Evolutionary conservation across 2,329 filamentous ascomycete species (phyloP).

Genomic region (Dothidotthia symphoricarpi): DNA sequence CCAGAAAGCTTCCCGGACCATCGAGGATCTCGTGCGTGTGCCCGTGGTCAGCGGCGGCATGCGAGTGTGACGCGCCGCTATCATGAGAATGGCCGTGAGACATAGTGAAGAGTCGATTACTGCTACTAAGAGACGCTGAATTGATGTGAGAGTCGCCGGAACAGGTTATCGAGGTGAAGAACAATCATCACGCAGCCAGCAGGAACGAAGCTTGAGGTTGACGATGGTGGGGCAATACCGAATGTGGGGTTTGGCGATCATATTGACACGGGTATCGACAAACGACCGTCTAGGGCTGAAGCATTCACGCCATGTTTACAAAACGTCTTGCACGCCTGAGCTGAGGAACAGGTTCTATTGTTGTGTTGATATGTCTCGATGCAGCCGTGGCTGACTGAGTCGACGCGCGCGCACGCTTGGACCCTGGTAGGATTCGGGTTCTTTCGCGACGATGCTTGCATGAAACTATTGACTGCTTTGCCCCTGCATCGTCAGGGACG

Average conservation of each 20-base stretch:
- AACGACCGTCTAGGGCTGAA: background rate
- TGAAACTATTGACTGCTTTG: too few species aligned
- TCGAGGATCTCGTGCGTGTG: conserved; percentile 95
- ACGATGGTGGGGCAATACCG: conserved; percentile 22
- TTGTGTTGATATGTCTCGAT: too few species aligned
- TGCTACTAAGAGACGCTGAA: too few species aligned
- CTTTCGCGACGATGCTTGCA: too few species aligned
- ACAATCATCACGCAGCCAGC: conserved; percentile 5
- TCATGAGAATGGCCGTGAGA: conserved; percentile 39
- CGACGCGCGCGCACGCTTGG: too few species aligned
- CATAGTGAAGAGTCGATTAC: conserved; percentile 14
- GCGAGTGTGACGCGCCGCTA: conserved; percentile 50
- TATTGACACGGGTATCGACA: background rate
- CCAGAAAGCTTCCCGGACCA: conserved; percentile 84
- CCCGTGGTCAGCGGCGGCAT: conserved; percentile 69
- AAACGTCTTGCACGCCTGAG: too few species aligned
- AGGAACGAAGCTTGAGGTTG: conserved; percentile 7
- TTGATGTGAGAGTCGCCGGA: too few species aligned
- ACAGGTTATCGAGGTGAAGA: conserved; percentile 1
- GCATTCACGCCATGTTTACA: too few species aligned
- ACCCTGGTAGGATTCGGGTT: too few species aligned
- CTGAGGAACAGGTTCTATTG: too few species aligned
- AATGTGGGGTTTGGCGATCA: conserved; percentile 15
- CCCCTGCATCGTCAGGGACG: too few species aligned
- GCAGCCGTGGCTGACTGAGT: too few species aligned